These are phyloP conservation scores for Fraxinus velutina DNA, from an alignment of 305 asterid species.

Conservation along the genomic window DNA sequence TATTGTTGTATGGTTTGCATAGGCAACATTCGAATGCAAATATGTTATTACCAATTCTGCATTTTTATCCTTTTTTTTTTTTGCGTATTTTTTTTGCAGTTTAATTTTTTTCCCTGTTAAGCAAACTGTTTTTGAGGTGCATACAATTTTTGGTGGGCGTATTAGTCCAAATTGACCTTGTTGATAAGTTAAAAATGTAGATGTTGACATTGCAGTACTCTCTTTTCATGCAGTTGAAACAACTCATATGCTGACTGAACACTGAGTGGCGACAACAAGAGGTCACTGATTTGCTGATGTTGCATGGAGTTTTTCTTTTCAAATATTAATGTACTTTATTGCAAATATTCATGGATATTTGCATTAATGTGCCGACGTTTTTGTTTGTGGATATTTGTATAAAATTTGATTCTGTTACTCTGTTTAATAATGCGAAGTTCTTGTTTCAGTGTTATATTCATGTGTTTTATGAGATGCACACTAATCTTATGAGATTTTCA, in stretches of 20 bases:
- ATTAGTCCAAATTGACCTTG: background rate
- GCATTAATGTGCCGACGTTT: background rate
- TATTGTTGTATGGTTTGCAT: background rate
- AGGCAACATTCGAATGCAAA: background rate
- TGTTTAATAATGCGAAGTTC: background rate
- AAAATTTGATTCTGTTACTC: background rate
- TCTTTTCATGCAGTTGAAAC: slow-evolving; percentile 1
- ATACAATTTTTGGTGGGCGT: background rate
- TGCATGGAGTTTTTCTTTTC: background rate
- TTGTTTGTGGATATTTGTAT: background rate
- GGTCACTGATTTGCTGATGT: background rate
- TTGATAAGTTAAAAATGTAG: background rate
- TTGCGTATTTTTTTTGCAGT: background rate
- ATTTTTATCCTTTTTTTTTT: background rate
- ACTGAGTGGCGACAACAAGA: background rate
- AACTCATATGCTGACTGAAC: background rate
- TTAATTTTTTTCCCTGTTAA: background rate
- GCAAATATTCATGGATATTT: slow-evolving; percentile 3
- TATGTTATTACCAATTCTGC: background rate
- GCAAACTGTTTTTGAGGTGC: background rate
- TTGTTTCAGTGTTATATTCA: background rate
- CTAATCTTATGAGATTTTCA: background rate
- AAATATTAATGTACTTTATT: background rate
- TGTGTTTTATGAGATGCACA: background rate
- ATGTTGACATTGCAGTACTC: background rate